These are phyloP conservation scores for Fusarium sp. DNA, from an alignment of 2,329 filamentous ascomycete species.

Conservation along the genomic window DNA sequence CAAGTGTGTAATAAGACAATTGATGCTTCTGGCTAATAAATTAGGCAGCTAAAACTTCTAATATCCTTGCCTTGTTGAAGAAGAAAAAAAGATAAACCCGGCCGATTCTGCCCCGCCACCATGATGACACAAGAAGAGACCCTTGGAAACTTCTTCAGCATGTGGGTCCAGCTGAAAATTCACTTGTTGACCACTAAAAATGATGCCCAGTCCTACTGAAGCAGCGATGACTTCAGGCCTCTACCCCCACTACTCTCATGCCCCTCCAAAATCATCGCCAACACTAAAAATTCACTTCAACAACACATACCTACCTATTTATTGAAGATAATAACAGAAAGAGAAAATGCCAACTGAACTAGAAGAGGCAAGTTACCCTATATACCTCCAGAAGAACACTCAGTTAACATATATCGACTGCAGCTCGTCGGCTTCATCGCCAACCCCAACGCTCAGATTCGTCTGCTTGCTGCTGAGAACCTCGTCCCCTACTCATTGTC, in stretches of 20 bases:
- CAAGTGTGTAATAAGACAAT: neutral
- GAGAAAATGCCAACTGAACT: conserved; percentile 75
- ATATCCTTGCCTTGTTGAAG: neutral
- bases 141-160: conserved; percentile 35
- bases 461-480: conserved; percentile 85
- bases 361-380: conserved; percentile 64
- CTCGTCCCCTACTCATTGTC: conserved; percentile 82
- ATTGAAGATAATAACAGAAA: neutral
- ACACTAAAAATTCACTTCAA: conserved; percentile 30
- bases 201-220: conserved; percentile 36
- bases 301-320: neutral
- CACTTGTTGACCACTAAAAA: conserved; percentile 31
- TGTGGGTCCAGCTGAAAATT: conserved; percentile 41
- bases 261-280: conserved; percentile 41
- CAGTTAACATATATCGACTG: conserved; percentile 10
- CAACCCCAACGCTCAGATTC: conserved; percentile 90
- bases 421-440: conserved; percentile 93
- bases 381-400: rapidly evolving
- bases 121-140: conserved; percentile 32
- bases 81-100: conserved; percentile 12
- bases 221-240: conserved; percentile 43
- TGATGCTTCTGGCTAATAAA: neutral
- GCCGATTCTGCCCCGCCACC: conserved; percentile 33
- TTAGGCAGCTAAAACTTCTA: neutral
- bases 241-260: conserved; percentile 40